Percentiles rank a stretch among this genome's conserved stretches.
Conservation (phyloP, 179 eudicot species). For the Vitellaria paradoxa region DNA sequence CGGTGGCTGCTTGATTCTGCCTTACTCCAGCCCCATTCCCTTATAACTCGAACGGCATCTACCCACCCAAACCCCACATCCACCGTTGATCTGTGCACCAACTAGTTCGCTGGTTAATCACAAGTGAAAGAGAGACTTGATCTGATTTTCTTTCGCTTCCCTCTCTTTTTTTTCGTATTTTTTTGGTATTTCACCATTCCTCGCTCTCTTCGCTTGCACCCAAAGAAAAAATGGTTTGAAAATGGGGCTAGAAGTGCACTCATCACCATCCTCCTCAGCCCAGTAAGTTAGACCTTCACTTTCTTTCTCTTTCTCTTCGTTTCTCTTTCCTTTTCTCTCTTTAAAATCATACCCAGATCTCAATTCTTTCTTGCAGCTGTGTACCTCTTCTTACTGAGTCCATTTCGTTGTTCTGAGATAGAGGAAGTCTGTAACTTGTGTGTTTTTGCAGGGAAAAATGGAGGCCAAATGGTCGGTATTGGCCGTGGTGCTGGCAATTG, state of each 20-base stretch:
- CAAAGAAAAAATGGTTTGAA: constrained; percentile 4
- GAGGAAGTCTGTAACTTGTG: background rate
- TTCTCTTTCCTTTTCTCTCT: background rate
- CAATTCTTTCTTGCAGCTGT: background rate
- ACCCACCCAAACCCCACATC: constrained; percentile 20
- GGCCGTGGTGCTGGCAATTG: constrained; percentile 2
- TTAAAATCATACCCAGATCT: background rate
- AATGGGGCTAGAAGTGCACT: background rate
- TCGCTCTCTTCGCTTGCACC: constrained; percentile 23
- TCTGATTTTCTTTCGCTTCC: constrained; percentile 7
- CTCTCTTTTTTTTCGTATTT: background rate
- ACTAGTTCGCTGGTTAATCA: background rate
- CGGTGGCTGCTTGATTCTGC: constrained; percentile 22
- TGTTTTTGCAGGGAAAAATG: constrained; percentile 21
- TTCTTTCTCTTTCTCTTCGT: constrained; percentile 6
- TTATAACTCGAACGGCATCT: constrained; percentile 4
- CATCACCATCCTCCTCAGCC: background rate
- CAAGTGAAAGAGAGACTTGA: constrained; percentile 15
- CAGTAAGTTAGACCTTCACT: constrained; percentile 17
- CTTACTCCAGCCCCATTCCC: constrained; percentile 25
- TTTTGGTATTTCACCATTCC: constrained; percentile 3
- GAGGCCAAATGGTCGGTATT: constrained; percentile 11
- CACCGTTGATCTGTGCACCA: constrained; percentile 21
- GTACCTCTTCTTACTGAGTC: background rate
- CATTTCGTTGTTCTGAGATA: background rate